phyloP scores from a whole-genome alignment of 306 rosid genomes.

The Quercus glauca region DNA sequence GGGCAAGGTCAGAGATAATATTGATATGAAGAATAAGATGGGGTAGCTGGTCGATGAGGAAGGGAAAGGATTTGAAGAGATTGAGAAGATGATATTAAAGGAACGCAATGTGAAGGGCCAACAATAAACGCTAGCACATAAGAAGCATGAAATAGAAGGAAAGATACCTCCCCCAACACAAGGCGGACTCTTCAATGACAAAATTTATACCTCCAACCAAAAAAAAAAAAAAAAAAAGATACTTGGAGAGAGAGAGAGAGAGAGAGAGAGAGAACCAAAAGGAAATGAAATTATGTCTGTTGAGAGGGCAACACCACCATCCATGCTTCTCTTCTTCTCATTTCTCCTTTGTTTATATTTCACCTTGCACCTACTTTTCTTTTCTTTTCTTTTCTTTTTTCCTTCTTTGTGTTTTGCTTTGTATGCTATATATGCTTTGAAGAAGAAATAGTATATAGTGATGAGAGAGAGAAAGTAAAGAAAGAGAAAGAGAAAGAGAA shows the following conservation, averaged over 20 bases:
- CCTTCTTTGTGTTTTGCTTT: neutral
- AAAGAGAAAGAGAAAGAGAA: neutral
- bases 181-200: constrained; percentile 63
- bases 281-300: constrained; percentile 23
- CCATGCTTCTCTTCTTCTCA: constrained; percentile 9
- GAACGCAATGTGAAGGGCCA: constrained; percentile 36
- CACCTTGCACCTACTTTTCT: constrained; percentile 39
- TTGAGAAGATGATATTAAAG: constrained; percentile 6
- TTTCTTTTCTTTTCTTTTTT: neutral
- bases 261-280: constrained; percentile 27
- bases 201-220: neutral
- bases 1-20: constrained; percentile 5
- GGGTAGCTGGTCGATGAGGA: constrained; percentile 11
- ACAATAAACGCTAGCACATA: constrained; percentile 48
- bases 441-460: neutral
- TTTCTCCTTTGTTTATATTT: constrained; percentile 20
- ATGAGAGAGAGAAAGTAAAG: no score
- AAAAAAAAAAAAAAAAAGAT: neutral
- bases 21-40: constrained; percentile 13
- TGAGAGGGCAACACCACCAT: constrained; percentile 24
- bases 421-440: constrained; percentile 10
- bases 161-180: constrained; percentile 39
- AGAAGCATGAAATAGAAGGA: constrained; percentile 47
- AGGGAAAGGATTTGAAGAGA: constrained; percentile 16
- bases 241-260: constrained; percentile 14